Base-by-base conservation (phyloP, 2,329 filamentous ascomycete species). In the Trichoderma asperellum region DNA sequence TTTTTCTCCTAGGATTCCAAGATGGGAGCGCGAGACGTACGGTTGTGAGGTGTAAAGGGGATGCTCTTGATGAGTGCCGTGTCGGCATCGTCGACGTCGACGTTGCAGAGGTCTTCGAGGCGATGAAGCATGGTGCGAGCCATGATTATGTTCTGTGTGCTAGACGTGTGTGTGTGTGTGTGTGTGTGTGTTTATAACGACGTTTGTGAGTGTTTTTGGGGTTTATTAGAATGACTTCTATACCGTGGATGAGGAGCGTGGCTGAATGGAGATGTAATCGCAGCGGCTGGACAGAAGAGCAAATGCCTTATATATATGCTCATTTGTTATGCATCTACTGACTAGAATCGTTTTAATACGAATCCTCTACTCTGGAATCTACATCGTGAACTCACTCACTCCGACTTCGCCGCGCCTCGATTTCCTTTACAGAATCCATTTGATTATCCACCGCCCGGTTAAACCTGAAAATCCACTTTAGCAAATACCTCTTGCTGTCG, bases 11-110 rank as follows among this genome's bases (percentile, higher is more conserved):
- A 16, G n/a, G 12, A 35, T 57, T 18, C 1, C 2, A 21, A 1
- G 16, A 27, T 24, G 32, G n/a, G 21, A 2, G 29, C 34, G n/a
- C 0, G n/a, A 18, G 10, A 58, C 70, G 12, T 66, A 74, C 73
- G 73, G 63, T 74, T 74, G 57, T 73, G 72, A 32, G 70, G 62
- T 7, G 67, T 74, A 64, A 74, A 74, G 1, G 73, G 73, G 27
- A 74, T 37, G 40, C 68, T 67, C 35, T 52, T 72, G 57, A 72
- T 68, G 21, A 73, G 65, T 14, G 66, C 65, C 4, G 73, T 72
- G 40, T 68, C 68, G 24, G 70, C 66, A 34, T 71, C 71, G 68
- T 74, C 73, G 49, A 74, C 71, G 32, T 74, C 71, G 61, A 73
- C 71, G 65, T 72, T 73, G 63, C 56, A 70, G 40, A 73, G 53